Percentiles rank a stretch among this genome's conserved stretches.
phyloP scores from a whole-genome alignment of 106 monocot genomes.

The Phalaenopsis aphrodite region DNA sequence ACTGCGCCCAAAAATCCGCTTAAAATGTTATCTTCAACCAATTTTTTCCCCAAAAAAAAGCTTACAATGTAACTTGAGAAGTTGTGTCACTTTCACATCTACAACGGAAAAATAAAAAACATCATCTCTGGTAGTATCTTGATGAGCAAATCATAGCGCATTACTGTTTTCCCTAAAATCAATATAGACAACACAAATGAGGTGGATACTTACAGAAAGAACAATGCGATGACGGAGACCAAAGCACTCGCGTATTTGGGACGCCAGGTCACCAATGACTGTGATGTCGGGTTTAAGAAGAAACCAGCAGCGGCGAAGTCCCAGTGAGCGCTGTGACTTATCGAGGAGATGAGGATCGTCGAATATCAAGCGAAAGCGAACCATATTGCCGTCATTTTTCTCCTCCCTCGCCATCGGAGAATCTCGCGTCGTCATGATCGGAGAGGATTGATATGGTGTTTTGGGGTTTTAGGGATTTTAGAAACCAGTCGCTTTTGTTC shows the following conservation, averaged over 20 bases:
- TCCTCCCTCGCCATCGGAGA: too few species aligned
- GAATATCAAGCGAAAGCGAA: slow-evolving; percentile 7
- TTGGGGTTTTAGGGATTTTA: background rate
- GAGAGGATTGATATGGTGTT: background rate
- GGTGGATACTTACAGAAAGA: slow-evolving; percentile 38
- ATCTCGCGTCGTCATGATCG: background rate
- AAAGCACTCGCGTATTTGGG: slow-evolving; percentile 18
- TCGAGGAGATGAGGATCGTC: slow-evolving; percentile 1
- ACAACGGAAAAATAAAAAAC: too few species aligned
- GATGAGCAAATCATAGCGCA: too few species aligned
- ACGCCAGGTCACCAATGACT: background rate
- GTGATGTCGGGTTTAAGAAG: slow-evolving; percentile 1
- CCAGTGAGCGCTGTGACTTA: background rate
- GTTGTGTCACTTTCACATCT: too few species aligned
- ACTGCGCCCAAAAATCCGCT: too few species aligned
- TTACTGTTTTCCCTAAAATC: too few species aligned
- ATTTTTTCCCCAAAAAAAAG: too few species aligned
- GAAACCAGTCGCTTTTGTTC: too few species aligned
- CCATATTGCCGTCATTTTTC: background rate
- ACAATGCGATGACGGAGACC: slow-evolving; percentile 37
- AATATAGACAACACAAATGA: background rate
- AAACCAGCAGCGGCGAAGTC: slow-evolving; percentile 6
- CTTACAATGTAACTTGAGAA: too few species aligned
- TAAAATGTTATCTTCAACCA: too few species aligned
- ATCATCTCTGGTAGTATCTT: too few species aligned